phyloP scores from a whole-genome alignment of 352 stramenopile genomes.

The Pythium coloratum region DNA sequence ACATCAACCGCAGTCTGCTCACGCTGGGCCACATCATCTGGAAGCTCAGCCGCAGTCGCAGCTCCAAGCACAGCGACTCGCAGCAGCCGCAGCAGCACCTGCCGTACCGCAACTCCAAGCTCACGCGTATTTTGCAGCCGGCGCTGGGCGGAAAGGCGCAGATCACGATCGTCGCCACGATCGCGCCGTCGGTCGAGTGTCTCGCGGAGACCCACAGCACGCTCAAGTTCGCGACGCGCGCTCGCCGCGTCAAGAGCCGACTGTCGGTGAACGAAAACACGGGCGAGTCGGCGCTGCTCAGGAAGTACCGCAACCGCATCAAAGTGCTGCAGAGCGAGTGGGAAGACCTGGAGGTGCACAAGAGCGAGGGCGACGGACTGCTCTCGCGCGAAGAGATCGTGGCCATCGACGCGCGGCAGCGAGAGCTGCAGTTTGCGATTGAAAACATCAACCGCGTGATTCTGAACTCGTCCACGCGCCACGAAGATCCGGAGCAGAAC shows the following conservation, averaged over 20 bases:
- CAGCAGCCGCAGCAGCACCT: conserved; percentile 64
- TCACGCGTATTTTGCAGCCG: conserved; percentile 97
- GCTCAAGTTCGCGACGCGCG: conserved; percentile 95
- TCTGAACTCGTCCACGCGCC: conserved; percentile 55
- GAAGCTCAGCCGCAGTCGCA: conserved; percentile 75
- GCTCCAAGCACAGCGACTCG: conserved; percentile 21
- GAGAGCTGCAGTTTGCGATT: conserved; percentile 76
- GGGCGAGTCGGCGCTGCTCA: conserved; percentile 64
- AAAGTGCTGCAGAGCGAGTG: conserved; percentile 68
- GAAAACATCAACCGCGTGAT: conserved; percentile 83
- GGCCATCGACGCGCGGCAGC: conserved; percentile 54
- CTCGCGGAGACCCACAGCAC: conserved; percentile 94
- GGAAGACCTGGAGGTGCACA: conserved; percentile 50
- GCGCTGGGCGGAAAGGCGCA: conserved; percentile 94
- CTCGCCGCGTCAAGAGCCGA: conserved; percentile 92
- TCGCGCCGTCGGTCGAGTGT: conserved; percentile 93
- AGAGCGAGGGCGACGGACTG: conserved; percentile 8
- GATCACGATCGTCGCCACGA: conserved; percentile 97
- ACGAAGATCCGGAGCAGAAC: conserved; percentile 4
- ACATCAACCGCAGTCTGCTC: conserved; percentile 91
- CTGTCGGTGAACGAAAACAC: conserved; percentile 88
- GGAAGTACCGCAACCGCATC: conserved; percentile 69
- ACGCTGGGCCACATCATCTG: conserved; percentile 94
- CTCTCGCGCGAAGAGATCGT: conserved; percentile 13
- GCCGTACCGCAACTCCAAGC: conserved; percentile 98